Base-by-base conservation (phyloP, 202 grass and related monocot genomes). In the Zizania palustris region DNA sequence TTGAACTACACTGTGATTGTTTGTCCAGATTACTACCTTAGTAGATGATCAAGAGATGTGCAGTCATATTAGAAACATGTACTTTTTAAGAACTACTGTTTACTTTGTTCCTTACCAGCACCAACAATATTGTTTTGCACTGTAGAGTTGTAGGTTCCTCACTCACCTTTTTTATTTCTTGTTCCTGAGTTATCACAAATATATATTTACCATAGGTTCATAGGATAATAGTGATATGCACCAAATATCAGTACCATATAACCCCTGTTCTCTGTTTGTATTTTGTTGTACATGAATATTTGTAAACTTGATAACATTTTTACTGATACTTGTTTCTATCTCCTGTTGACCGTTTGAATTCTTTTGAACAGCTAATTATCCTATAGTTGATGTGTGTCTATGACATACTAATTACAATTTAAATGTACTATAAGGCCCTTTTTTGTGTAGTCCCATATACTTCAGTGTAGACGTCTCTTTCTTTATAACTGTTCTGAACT, bases 1-100 rank as follows among this genome's bases (percentile, higher is more conserved):
- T 72, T 28, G 44, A 35, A 65, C 7, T 65, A 9, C 49, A 62
- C 46, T 57, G 28, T 48, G 9, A 37, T 83, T 75, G 37, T 57
- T 83, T 22, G 48, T 61, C 21, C 41, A 36, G 34, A 50, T 79
- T 67, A 56, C 63, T 44, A 85, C 45, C 14, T 69, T 45, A 61
- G 18, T 44, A 22, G 62, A 60, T 49, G 43, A 50, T 42, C 28
- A 28, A 16, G 74, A 33, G 19, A 1, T 60, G 28, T 59, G 45
- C 15, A 73, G 16, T 37, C 15, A 11, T 53, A 7, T 73, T 41
- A 74, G 10, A 74, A 66, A 46, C 4, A 37, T 51, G 41, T 37
- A 66, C 6, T 48, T 21, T 44, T 21, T 11, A 0, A 50, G 18
- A 51, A 43, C 5, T 54, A 54, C 6, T 68, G 7, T 54, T 51